Conservation (phyloP, 306 rosid genomes). For the Canavalia gladiata region DNA sequence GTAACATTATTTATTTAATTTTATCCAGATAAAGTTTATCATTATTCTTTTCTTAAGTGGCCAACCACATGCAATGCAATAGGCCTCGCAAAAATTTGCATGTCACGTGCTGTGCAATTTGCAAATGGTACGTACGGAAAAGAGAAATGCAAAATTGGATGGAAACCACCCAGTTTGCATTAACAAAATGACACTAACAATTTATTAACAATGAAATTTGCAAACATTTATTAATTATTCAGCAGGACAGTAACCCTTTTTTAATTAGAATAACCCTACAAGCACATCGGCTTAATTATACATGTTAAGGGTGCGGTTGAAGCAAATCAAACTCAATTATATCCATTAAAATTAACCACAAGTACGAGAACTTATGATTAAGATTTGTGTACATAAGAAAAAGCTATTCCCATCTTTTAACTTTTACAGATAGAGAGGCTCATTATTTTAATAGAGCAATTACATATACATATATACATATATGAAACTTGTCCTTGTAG, state of each 20-base stretch:
- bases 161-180: neutral
- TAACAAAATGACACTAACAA: neutral
- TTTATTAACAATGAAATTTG: neutral
- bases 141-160: neutral
- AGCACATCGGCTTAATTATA: neutral
- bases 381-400: neutral
- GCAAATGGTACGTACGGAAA: neutral
- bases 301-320: neutral
- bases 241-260: neutral
- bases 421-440: neutral
- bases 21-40: constrained; percentile 23
- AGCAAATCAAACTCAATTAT: neutral
- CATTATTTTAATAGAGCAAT: neutral
- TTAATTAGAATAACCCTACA: neutral
- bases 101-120: constrained; percentile 47
- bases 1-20: neutral
- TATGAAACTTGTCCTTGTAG: neutral
- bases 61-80: constrained; percentile 43
- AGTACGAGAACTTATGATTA: neutral
- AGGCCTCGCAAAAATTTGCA: constrained; percentile 12
- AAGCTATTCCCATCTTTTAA: neutral
- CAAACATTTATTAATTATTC: neutral
- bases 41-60: constrained; percentile 10
- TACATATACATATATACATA: neutral
- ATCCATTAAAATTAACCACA: neutral